A percentile compares a stretch with the other conserved stretches of the same genome.
phyloP scores from a whole-genome alignment of 257 asterid genomes.

The Thymus quinquecostatus region DNA sequence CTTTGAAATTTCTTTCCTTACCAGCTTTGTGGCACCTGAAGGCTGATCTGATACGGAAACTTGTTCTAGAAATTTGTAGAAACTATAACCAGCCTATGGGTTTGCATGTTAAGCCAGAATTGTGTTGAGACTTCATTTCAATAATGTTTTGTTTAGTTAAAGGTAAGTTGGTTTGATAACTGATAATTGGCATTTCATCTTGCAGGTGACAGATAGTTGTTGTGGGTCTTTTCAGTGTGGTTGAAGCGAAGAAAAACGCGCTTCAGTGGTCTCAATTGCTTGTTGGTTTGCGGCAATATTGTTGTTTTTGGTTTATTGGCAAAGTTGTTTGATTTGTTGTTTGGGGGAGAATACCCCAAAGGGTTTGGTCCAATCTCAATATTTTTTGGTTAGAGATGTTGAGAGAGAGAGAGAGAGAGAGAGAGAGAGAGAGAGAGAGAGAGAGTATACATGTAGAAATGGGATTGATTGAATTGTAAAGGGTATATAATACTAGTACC shows the following conservation, averaged over 20 bases:
- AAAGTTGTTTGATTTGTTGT: constrained; percentile 33
- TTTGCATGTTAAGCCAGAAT: neutral
- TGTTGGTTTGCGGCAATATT: constrained; percentile 30
- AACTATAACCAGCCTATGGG: neutral
- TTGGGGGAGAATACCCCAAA: constrained; percentile 32
- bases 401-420: constrained; percentile 19
- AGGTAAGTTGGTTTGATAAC: neutral
- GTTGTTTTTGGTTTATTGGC: constrained; percentile 25
- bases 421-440: constrained; percentile 21
- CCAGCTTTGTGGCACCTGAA: neutral
- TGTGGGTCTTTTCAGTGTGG: constrained; percentile 34
- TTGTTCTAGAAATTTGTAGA: neutral
- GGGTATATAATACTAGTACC: neutral
- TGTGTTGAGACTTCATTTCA: neutral
- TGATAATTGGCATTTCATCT: constrained; percentile 13
- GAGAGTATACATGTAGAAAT: constrained; percentile 28
- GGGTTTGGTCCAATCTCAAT: constrained; percentile 31
- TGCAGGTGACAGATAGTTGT: constrained; percentile 45
- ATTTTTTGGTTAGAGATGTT: constrained; percentile 25
- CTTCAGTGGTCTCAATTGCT: constrained; percentile 14
- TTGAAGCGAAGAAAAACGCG: constrained; percentile 35
- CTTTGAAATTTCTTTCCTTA: neutral
- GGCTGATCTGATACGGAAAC: neutral
- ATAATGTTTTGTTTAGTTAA: neutral
- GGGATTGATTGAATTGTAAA: constrained; percentile 35